A percentile compares a stretch with the other conserved stretches of the same genome.
phyloP scores from a whole-genome alignment of 2,329 filamentous ascomycete genomes.

The Neopestalotiopsis sp. region DNA sequence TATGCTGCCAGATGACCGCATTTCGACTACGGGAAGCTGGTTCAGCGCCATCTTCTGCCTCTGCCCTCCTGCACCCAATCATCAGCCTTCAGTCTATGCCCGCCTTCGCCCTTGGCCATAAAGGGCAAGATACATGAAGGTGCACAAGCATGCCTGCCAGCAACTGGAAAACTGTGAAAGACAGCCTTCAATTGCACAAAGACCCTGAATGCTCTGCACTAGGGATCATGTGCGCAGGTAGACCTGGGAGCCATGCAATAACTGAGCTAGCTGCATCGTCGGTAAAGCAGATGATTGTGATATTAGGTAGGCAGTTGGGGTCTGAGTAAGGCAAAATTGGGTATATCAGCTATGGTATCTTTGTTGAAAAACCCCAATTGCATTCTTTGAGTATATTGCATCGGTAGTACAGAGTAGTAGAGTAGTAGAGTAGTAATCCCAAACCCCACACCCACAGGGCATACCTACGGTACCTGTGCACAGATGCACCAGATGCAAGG shows the following conservation, averaged over 20 bases:
- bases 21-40: not conserved
- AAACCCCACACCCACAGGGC: not conserved
- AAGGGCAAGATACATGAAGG: not conserved
- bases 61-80: not conserved
- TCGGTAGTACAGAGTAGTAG: not conserved
- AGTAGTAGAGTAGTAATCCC: not conserved
- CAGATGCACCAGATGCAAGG: not conserved
- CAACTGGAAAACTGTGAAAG: not conserved
- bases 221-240: too few relatives aligned
- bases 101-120: not conserved
- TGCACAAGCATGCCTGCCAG: not conserved
- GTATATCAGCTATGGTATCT: too few relatives aligned
- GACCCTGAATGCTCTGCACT: not conserved
- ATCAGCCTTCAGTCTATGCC: not conserved
- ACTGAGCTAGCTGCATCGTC: too few relatives aligned
- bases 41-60: not conserved
- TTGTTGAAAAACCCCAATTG: not conserved
- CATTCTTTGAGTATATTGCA: not conserved
- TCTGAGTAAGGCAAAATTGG: too few relatives aligned
- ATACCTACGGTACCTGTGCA: not conserved
- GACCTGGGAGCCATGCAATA: too few relatives aligned
- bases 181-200: not conserved
- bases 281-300: too few relatives aligned
- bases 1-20: constrained; percentile 2
- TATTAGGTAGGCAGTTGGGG: too few relatives aligned